Evolutionary conservation across 106 monocot genomes (phyloP).

Genomic region (Dendrobium huoshanense): DNA sequence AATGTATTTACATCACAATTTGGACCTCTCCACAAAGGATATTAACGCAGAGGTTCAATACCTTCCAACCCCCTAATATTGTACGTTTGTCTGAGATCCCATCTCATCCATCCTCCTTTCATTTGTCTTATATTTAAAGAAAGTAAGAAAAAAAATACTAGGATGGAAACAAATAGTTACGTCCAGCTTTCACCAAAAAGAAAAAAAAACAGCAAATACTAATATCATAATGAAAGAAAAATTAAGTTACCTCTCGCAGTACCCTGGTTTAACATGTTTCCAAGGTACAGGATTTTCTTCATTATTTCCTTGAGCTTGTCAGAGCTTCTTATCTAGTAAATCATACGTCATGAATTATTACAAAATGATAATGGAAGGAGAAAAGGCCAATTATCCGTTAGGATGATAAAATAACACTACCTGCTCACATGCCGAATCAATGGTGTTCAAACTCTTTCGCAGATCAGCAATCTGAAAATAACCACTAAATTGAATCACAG

Average conservation of each 20-base stretch:
- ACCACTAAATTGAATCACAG: neutral
- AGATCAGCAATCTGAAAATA: slow-evolving; percentile 60
- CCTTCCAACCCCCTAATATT: neutral
- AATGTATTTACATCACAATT: neutral
- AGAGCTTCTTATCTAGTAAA: slow-evolving; percentile 51
- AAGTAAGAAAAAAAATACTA: neutral
- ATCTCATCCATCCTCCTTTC: neutral
- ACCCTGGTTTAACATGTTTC: slow-evolving; percentile 75
- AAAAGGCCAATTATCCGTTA: neutral
- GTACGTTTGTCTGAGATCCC: neutral
- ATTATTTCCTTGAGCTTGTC: slow-evolving; percentile 67
- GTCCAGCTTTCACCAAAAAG: neutral
- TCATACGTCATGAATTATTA: neutral
- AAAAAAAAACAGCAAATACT: neutral
- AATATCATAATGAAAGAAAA: neutral
- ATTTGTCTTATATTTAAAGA: neutral
- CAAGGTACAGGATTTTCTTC: slow-evolving; percentile 70
- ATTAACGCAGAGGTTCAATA: neutral
- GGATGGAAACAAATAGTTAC: neutral
- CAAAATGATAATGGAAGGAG: neutral
- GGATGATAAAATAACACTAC: slow-evolving; percentile 14
- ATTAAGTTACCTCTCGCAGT: slow-evolving; percentile 66
- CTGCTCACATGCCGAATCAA: slow-evolving; percentile 50
- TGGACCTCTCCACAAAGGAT: neutral
- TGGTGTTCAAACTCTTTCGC: slow-evolving; percentile 45